phyloP scores from a whole-genome alignment of 148 eudicot genomes.

The Amaranthus cruentus region DNA sequence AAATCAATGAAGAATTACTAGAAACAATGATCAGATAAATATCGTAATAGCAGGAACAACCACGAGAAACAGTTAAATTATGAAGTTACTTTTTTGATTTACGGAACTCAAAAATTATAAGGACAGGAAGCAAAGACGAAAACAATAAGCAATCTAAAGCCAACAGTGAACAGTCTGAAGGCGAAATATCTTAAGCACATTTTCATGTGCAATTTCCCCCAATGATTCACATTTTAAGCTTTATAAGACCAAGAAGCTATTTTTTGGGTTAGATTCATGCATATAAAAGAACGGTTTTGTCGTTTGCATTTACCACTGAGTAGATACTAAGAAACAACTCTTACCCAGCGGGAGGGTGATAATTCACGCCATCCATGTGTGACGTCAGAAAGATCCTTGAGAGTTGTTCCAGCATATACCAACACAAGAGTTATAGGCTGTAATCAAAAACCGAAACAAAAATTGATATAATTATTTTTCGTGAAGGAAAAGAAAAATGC shows the following conservation, averaged over 20 bases:
- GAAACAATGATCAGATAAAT: background rate
- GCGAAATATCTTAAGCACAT: background rate
- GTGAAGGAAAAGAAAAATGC: background rate
- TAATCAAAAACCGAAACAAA: constrained; percentile 18
- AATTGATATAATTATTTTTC: background rate
- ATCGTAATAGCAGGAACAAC: too few relatives aligned
- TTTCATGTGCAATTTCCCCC: background rate
- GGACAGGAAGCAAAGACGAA: background rate
- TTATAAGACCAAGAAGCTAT: background rate
- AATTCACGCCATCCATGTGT: constrained; percentile 86
- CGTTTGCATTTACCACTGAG: background rate
- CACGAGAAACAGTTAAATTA: too few relatives aligned
- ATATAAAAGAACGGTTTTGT: background rate
- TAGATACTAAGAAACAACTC: constrained; percentile 16
- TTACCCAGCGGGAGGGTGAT: constrained; percentile 79
- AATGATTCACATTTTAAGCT: background rate
- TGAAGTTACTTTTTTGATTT: too few relatives aligned
- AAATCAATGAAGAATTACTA: background rate
- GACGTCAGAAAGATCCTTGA: constrained; percentile 91
- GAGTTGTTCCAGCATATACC: constrained; percentile 86
- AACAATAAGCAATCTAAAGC: background rate
- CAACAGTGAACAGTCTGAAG: too few relatives aligned
- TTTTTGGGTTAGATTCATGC: background rate
- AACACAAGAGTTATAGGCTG: constrained; percentile 91
- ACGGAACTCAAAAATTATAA: background rate